A percentile compares a stretch with the other conserved stretches of the same genome.
Conservation (phyloP, 2,329 filamentous ascomycete species). For the Exophiala sp. region DNA sequence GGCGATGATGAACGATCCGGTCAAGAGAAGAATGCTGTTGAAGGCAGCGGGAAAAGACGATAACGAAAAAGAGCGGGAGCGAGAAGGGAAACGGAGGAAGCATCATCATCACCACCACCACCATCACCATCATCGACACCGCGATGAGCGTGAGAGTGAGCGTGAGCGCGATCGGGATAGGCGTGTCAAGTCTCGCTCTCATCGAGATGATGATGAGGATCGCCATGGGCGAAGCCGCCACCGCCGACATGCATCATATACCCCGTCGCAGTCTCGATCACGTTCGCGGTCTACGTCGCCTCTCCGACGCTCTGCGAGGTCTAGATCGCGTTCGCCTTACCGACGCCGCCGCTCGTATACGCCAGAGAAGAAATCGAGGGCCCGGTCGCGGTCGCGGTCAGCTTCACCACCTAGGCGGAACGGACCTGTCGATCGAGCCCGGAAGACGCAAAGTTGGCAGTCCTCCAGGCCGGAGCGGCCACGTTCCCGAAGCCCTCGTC, state of each 20-base stretch:
- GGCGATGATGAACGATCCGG: conserved; percentile 42
- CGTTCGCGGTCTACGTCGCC: conserved; percentile 21
- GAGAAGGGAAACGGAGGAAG: conserved; percentile 44
- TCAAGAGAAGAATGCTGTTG: conserved; percentile 47
- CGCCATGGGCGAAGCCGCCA: conserved; percentile 28
- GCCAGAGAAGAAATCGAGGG: conserved; percentile 30
- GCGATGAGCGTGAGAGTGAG: too few species aligned
- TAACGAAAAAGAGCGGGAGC: conserved; percentile 33
- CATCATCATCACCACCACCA: conserved; percentile 35
- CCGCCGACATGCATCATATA: conserved; percentile 40
- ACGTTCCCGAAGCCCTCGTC: conserved; percentile 28
- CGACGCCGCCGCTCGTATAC: conserved; percentile 28
- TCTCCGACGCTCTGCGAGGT: conserved; percentile 32
- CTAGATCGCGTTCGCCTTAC: conserved; percentile 28
- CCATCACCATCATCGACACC: conserved; percentile 11
- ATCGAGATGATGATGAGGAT: conserved; percentile 28
- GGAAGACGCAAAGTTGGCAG: conserved; percentile 30
- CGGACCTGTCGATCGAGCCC: conserved; percentile 34
- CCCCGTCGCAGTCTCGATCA: conserved; percentile 33
- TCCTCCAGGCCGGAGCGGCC: conserved; percentile 20
- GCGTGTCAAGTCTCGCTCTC: conserved; percentile 14
- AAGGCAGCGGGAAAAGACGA: conserved; percentile 42
- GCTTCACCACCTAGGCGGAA: conserved; percentile 28
- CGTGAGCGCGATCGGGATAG: conserved; percentile 10
- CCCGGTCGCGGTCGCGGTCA: conserved; percentile 31